Evolutionary conservation across 139 green algal species (phyloP), one percentile per base, ranked within the genome.

Genomic region (Closterium sp.): DNA sequence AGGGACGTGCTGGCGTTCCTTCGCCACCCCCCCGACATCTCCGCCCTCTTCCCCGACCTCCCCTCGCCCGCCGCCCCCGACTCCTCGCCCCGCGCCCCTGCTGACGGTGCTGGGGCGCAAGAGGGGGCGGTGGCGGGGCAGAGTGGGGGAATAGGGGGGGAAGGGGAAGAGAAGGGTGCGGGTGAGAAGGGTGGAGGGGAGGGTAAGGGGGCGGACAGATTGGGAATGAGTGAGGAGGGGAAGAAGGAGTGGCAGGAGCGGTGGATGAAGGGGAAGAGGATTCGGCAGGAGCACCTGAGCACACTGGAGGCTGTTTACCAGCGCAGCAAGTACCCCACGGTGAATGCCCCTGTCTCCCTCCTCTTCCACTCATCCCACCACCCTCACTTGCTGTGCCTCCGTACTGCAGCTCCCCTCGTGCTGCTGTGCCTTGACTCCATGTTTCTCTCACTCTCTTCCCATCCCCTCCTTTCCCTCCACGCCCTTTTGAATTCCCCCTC

Each of bases 301-400:
- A 89, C 86, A 32, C 31, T 89, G 55, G 86, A 89, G 25, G 66
- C 55, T 84, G 66, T 89, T n/a, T 89, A 89, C 30, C n/a, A 89
- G 30, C n/a, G 86, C 32, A 89, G 86, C 66, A 43, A 55, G 35
- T 89, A 89, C 66, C 86, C 86, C 30, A 89, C 86, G 35, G 86
- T 89, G 32, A 89, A 31, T 89, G 32, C 32, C 4, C 86, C 32
- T 89, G 33, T 12, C n/a, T 2, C 16, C 64, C 64, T 0, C 86
- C 16, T 76, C 55, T 28, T 3, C 55, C 12, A 2, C 12, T 28
- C 30, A 89, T 55, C 0, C 32, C 66, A 32, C 0, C 31, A 84
- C 32, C 31, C 32, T n/a, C n/a, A n/a, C n/a, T n/a, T n/a, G n/a
- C n/a, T n/a, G n/a, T n/a, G n/a, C n/a, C n/a, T n/a, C n/a, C n/a